Base-by-base conservation (phyloP, 2,329 filamentous ascomycete species). In the Bipolaris oryzae region DNA sequence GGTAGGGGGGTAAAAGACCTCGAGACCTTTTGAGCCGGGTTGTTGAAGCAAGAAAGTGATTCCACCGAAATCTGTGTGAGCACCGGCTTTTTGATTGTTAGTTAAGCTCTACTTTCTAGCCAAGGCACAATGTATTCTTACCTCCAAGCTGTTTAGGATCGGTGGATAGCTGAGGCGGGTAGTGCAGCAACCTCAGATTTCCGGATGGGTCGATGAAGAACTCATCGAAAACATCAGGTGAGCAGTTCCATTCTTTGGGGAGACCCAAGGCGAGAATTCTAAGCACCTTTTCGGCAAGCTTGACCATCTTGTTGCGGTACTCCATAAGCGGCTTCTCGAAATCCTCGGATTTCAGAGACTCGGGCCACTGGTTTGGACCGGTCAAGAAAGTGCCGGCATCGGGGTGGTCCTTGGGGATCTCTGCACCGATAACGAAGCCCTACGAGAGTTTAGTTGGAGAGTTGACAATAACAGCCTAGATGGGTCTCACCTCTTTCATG, bases 41-140 rank as follows among this genome's bases (percentile, higher is more conserved):
- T 66, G 34, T 37, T 66, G 63, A 15, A 66, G 45, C 2, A 66
- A 45, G 23, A 63, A 33, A 1, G 63, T 59, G 1, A 66, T 54
- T n/a, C 55, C 55, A 15, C 63, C 63, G 46, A 66, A 63, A 35
- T 66, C 63, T 7, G 58, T 63, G 9, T 66, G 61, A 1, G 54
- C 61, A 7, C 61, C 63, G 11, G 41, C 20, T 13, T 23, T 23
- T 11, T 1, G 31, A 9, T 37, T 23, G 16, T 38, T 38, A 15
- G 48, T 6, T 15, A 13, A 35, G 18, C 16, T 16, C 16, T 7
- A 16, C 2, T 7, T 1, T 18, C 6, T 18, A 39, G 9, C 11
- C 7, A 18, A 2, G 9, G 4, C 16, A 20, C 9, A 39, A 3
- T 39, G n/a, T 2, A 9, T 20, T 20, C 18, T 23, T 25, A 42